Evolutionary conservation across 345 rosid genomes (phyloP).

Genomic region (Gossypium raimondii): DNA sequence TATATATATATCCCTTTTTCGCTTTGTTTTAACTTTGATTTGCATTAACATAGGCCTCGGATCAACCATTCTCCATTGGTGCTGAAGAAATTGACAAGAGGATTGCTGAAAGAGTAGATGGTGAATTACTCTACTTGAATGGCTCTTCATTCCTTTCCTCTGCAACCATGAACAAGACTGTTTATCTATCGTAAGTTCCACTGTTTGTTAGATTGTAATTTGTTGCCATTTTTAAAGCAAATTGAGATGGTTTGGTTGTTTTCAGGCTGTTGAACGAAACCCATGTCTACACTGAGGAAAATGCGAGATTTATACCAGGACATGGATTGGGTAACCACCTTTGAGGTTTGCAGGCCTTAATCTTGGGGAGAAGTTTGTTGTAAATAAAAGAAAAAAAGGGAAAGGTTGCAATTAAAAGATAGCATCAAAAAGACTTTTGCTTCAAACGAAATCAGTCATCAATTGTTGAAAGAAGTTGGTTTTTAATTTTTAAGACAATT

Average conservation of each 20-base stretch:
- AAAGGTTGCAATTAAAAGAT: neutral
- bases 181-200: conserved; percentile 61
- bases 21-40: neutral
- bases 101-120: conserved; percentile 60
- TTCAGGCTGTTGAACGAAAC: conserved; percentile 82
- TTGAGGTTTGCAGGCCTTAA: conserved; percentile 27
- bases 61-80: conserved; percentile 55
- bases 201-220: neutral
- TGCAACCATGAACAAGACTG: conserved; percentile 78
- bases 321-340: conserved; percentile 70
- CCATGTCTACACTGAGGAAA: conserved; percentile 84
- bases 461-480: conserved; percentile 8
- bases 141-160: conserved; percentile 79
- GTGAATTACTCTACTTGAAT: conserved; percentile 68
- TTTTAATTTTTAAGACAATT: neutral
- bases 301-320: conserved; percentile 89
- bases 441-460: conserved; percentile 2
- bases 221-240: neutral
- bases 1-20: neutral
- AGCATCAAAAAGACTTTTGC: neutral
- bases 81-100: conserved; percentile 66
- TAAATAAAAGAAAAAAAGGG: neutral
- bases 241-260: conserved; percentile 2
- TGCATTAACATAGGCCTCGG: conserved; percentile 56
- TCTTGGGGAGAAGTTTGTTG: neutral